Evolutionary conservation across 2,329 filamentous ascomycete species (phyloP), one percentile per base, ranked within the genome.

Genomic region (Dothidotthia symphoricarpi): DNA sequence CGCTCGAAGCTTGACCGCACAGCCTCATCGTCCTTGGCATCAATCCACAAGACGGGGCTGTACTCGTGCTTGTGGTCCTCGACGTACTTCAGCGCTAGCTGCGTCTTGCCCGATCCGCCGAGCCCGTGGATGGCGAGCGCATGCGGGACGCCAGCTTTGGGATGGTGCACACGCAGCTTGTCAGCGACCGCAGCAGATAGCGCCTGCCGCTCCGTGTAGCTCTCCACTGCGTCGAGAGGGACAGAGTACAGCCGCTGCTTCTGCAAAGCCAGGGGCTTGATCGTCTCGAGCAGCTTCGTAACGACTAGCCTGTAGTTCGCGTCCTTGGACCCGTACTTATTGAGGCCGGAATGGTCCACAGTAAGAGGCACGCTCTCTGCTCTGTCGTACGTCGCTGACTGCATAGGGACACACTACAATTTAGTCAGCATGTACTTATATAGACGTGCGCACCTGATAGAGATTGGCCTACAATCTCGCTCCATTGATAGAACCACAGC

Each of bases 61-160:
- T 44, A 40, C 30, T 43, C 35, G 16, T 44, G 16, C 15, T n/a
- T 36, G 33, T 41, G 32, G 9, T 40, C 31, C 22, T 40, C 41
- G 9, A 44, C 49, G 31, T 57, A 38, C 34, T 41, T 32, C 12
- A 34, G 32, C 15, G 38, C 42, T 15, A 45, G n/a, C 31, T 45
- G 42, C 22, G 38, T 45, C 27, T 45, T 45, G 4, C 42, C 42
- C 17, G 28, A 24, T 16, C 42, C 38, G 15, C 38, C 38, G 14
- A 41, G 38, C 10, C 42, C 38, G 13, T 36, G 16, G 27, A 45
- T 41, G 17, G 36, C 26, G 31, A 45, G 25, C 14, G 40, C 27
- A 31, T 39, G 25, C 31, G 40, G 40, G 28, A 43, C 30, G 24
- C 26, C 36, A 16, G 36, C 40, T 12, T 30, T 34, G 9, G 11